phyloP scores from a whole-genome alignment of 2,329 filamentous ascomycete genomes.

The Exserohilum turcica region DNA sequence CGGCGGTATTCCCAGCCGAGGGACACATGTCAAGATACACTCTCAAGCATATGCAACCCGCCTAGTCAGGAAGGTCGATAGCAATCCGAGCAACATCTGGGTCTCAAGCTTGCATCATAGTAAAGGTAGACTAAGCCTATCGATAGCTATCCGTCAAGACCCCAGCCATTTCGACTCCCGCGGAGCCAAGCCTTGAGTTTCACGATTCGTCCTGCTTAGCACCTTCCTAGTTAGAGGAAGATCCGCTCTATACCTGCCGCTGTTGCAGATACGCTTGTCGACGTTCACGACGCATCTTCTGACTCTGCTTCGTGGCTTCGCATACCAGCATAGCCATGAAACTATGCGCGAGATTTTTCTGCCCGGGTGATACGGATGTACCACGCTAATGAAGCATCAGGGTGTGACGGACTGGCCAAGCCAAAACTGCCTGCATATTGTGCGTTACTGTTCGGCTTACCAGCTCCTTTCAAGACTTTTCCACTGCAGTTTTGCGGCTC shows the following conservation, averaged over 20 bases:
- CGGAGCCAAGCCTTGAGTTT: constrained; percentile 8
- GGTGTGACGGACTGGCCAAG: neutral
- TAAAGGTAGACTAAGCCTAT: constrained; percentile 17
- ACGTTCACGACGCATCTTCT: neutral
- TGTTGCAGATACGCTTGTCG: neutral
- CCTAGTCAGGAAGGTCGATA: constrained; percentile 25
- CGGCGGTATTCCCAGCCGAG: neutral
- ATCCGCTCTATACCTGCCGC: constrained; percentile 10
- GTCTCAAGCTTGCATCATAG: constrained; percentile 25
- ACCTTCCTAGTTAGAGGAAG: constrained; percentile 29
- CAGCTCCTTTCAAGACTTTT: neutral
- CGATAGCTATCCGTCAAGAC: constrained; percentile 22
- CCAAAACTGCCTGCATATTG: constrained; percentile 3
- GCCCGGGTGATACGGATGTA: neutral
- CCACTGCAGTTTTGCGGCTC: neutral
- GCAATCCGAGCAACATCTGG: neutral
- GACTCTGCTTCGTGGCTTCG: neutral
- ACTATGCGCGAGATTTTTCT: neutral
- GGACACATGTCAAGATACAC: constrained; percentile 1
- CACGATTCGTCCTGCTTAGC: constrained; percentile 1
- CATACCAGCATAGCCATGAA: neutral
- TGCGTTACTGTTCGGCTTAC: neutral
- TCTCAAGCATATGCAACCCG: neutral
- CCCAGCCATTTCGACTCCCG: constrained; percentile 13
- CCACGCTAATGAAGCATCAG: neutral